These are phyloP conservation scores for Penicillium sp. DNA, from an alignment of 2,329 filamentous ascomycete genomes.

Conservation along the genomic window DNA sequence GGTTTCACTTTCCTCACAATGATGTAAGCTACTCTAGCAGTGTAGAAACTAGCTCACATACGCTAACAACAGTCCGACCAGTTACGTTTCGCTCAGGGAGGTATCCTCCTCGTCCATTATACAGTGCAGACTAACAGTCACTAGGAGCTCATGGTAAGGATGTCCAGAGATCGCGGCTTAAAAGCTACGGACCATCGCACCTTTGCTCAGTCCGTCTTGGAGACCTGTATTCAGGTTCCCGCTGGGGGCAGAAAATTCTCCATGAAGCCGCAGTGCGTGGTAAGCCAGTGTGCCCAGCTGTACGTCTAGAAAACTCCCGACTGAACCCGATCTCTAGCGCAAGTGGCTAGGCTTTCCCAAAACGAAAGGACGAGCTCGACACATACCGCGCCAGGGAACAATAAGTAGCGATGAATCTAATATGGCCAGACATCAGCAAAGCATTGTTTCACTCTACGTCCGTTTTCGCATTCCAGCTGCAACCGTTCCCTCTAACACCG, in stretches of 20 bases:
- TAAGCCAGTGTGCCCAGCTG: background rate
- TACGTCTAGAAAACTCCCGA: background rate
- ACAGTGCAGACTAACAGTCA: too few species aligned
- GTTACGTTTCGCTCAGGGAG: background rate
- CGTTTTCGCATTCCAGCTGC: background rate
- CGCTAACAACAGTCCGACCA: background rate
- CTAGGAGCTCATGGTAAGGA: background rate
- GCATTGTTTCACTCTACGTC: background rate
- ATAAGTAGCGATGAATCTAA: background rate
- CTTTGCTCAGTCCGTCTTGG: slow-evolving; percentile 11
- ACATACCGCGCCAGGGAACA: background rate
- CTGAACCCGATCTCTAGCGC: background rate
- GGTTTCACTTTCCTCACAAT: too few species aligned
- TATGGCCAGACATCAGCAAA: background rate
- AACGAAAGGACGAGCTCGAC: too few species aligned
- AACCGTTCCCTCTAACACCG: background rate
- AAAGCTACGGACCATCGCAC: slow-evolving; percentile 13
- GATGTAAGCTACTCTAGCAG: too few species aligned
- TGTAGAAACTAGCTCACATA: background rate
- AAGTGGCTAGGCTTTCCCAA: background rate
- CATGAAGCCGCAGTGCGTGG: slow-evolving; percentile 22
- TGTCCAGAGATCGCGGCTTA: background rate
- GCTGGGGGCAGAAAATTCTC: slow-evolving; percentile 19
- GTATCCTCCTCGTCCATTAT: background rate
- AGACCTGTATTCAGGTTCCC: slow-evolving; percentile 13